phyloP scores from a whole-genome alignment of 345 rosid species.

The Gossypium thurberi region DNA sequence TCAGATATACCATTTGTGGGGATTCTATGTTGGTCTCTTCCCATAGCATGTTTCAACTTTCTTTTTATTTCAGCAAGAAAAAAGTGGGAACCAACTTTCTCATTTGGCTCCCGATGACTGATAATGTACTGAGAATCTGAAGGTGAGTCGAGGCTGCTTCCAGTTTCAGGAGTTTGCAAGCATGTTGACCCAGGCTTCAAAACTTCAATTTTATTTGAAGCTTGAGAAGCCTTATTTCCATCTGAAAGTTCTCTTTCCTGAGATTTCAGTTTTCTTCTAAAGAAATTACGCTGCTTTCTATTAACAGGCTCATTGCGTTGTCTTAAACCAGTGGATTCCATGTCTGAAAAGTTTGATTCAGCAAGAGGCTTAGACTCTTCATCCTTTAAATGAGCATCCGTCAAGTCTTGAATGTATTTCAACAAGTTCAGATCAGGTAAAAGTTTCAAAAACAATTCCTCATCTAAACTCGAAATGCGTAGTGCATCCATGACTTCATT shows the following conservation, averaged over 20 bases:
- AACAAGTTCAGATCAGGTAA: constrained; percentile 66
- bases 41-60: constrained; percentile 75
- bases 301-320: constrained; percentile 35
- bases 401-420: constrained; percentile 38
- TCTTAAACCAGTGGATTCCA: constrained; percentile 20
- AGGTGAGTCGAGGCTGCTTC: constrained; percentile 30
- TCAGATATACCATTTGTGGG: constrained; percentile 26
- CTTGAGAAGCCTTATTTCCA: constrained; percentile 34
- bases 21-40: constrained; percentile 53
- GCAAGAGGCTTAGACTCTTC: constrained; percentile 33
- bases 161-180: constrained; percentile 35
- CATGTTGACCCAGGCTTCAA: constrained; percentile 61
- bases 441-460: constrained; percentile 68
- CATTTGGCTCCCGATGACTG: constrained; percentile 37
- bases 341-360: constrained; percentile 26
- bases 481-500: constrained; percentile 78
- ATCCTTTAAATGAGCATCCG: constrained; percentile 33
- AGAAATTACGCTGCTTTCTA: constrained; percentile 50
- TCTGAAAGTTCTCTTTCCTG: constrained; percentile 31
- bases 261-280: constrained; percentile 49
- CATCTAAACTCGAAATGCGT: constrained; percentile 64
- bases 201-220: constrained; percentile 62
- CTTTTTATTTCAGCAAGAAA: constrained; percentile 72
- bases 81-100: constrained; percentile 50
- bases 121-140: constrained; percentile 31